phyloP scores from a whole-genome alignment of 2,329 filamentous ascomycete species.

The Alternaria postmessia region DNA sequence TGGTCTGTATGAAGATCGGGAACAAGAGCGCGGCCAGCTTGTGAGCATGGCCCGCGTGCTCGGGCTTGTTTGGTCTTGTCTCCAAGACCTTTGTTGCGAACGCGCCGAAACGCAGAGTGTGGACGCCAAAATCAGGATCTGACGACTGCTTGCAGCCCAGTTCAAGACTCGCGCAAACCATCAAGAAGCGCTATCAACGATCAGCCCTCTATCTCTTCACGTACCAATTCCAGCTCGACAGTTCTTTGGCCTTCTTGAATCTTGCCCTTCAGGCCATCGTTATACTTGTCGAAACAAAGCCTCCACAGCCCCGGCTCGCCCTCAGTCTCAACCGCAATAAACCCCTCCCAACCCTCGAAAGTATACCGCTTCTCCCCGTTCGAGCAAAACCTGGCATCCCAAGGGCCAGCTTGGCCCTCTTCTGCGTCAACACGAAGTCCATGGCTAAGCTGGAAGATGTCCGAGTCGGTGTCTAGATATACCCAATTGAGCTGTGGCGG shows the following conservation, averaged over 20 bases:
- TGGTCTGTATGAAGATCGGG: background rate
- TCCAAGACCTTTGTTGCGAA: background rate
- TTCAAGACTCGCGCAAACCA: background rate
- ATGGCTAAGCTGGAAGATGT: conserved; percentile 45
- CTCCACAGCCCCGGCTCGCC: conserved; percentile 59
- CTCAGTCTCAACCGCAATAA: conserved; percentile 62
- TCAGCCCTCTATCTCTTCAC: conserved; percentile 19
- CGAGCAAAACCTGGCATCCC: conserved; percentile 74
- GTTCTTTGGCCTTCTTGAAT: conserved; percentile 34
- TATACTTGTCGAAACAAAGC: conserved; percentile 57
- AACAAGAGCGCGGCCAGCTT: background rate
- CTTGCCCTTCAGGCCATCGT: conserved; percentile 52
- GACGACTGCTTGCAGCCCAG: background rate
- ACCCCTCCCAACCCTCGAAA: conserved; percentile 64
- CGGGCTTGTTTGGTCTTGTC: background rate
- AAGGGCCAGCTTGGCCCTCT: conserved; percentile 53
- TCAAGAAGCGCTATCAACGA: background rate
- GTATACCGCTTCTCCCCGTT: conserved; percentile 64
- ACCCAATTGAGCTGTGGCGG: conserved; percentile 74
- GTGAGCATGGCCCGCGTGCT: background rate
- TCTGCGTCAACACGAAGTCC: conserved; percentile 70
- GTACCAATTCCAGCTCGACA: conserved; percentile 28
- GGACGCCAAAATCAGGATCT: background rate
- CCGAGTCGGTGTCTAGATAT: conserved; percentile 67
- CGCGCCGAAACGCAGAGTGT: background rate